Evolutionary conservation across 169 alveolate species (phyloP), one percentile per base, ranked within the genome.

Genomic region (Eimeria maxima): DNA sequence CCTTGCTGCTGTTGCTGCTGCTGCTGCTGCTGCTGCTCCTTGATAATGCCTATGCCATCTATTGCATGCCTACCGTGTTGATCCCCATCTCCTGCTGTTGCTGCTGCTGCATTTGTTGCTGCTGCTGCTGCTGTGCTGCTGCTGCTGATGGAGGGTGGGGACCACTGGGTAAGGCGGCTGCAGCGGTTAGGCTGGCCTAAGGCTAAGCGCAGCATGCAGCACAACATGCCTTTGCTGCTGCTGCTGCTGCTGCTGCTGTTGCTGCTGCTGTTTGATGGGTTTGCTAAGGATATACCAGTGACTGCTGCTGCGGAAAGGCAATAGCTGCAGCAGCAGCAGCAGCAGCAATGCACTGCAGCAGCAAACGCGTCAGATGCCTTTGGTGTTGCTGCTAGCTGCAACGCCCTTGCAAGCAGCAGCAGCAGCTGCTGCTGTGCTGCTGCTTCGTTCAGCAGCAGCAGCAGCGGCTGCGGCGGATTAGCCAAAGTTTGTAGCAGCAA

Each of bases 241-340:
- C 89, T 78, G 88, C 88, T 78, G 67, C 88, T 44, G 88, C 65
- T 45, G 88, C 83, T 73, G 88, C 67, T 38, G 27, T 29, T 78
- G 69, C 89, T 78, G 89, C 89, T 78, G 89, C 89, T 78, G 8
- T 27, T 20, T 10, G 22, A 42, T 13, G 44, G 16, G 53, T 10
- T n/a, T 10, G 84, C 84, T 8, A 27, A 42, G 84, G 84, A 3
- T 3, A 33, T 45, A 29, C 84, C 84, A 16, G 65, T 27, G 60
- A 44, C 89, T 45, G 38, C 57, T 50, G 57, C 57, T 50, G 57
- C 57, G 11, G 57, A 50, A 11, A 50, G 18, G 57, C 57, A 50
- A 11, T 5, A 50, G 57, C 57, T 50, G 57, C 57, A 50, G 57
- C 57, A 50, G 57, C 57, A 50, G 57, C 57, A 50, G 57, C 57